Conservation (phyloP, 2,329 filamentous ascomycete species). For the Keithomyces neogunnii region DNA sequence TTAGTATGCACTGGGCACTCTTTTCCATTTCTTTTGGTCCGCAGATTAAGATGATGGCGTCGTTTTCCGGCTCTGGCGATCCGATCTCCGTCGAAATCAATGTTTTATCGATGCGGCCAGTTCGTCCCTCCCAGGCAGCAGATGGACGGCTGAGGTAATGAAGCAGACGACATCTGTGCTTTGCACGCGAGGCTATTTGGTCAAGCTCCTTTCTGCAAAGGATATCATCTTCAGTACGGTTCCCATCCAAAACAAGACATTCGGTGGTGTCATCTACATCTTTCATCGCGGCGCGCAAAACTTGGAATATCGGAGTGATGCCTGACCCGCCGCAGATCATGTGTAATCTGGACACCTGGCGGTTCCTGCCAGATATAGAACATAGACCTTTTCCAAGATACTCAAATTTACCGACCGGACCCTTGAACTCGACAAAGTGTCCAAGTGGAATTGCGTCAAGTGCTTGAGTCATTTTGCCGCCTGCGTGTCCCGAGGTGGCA, state of each 20-base stretch:
- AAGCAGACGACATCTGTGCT: constrained; percentile 52
- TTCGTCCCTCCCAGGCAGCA: constrained; percentile 57
- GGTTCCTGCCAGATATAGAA: constrained; percentile 45
- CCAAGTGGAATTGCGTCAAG: constrained; percentile 66
- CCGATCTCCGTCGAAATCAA: constrained; percentile 54
- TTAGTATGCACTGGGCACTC: constrained; percentile 44
- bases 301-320: constrained; percentile 85
- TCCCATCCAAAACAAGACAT: constrained; percentile 72
- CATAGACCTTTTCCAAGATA: constrained; percentile 64
- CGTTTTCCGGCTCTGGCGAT: constrained; percentile 28
- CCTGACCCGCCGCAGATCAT: constrained; percentile 90
- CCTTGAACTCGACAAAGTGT: constrained; percentile 74
- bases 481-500: constrained; percentile 44
- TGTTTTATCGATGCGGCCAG: constrained; percentile 56
- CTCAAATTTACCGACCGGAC: constrained; percentile 77
- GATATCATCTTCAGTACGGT: constrained; percentile 72
- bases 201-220: constrained; percentile 69
- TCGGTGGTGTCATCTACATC: constrained; percentile 54
- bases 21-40: constrained; percentile 71
- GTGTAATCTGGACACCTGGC: constrained; percentile 57
- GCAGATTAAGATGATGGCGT: constrained; percentile 66
- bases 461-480: constrained; percentile 76
- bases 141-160: constrained; percentile 60
- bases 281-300: constrained; percentile 64
- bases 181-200: constrained; percentile 42